A percentile compares a stretch with the other conserved stretches of the same genome.
Evolutionary conservation across 1,284 basidiomycete genomes (phyloP).

Genomic region (Athelia psychrophila): DNA sequence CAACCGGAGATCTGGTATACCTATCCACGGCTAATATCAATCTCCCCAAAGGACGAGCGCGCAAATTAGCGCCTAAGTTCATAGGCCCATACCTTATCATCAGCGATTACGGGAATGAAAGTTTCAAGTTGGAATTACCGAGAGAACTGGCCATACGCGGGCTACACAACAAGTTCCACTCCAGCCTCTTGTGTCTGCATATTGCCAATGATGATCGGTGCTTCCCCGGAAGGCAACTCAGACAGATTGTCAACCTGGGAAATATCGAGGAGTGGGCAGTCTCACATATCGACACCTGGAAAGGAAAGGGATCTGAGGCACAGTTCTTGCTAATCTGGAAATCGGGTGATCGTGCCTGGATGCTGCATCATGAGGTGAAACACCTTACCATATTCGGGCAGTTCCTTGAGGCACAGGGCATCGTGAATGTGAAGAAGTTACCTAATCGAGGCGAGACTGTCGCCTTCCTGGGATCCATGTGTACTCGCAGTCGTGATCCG

Average conservation of each 20-base stretch:
- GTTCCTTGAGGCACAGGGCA: slow-evolving; percentile 18
- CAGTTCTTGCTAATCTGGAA: slow-evolving; percentile 28
- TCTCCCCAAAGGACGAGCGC: slow-evolving; percentile 21
- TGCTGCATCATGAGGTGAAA: slow-evolving; percentile 17
- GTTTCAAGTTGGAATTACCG: slow-evolving; percentile 26
- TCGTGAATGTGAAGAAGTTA: background rate
- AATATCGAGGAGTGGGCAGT: slow-evolving; percentile 21
- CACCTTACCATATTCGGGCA: slow-evolving; percentile 17
- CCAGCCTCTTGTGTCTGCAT: slow-evolving; percentile 24
- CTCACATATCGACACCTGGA: slow-evolving; percentile 20
- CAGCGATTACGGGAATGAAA: slow-evolving; percentile 22
- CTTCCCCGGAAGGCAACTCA: slow-evolving; percentile 20
- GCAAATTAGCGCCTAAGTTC: slow-evolving; percentile 33
- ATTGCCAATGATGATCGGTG: slow-evolving; percentile 24
- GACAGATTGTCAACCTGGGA: slow-evolving; percentile 11
- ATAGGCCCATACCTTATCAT: slow-evolving; percentile 27
- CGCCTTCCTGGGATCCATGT: no score
- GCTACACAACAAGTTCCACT: slow-evolving; percentile 29
- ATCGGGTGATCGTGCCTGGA: slow-evolving; percentile 26
- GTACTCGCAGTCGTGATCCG: no score
- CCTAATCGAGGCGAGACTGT: background rate
- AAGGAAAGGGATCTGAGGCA: slow-evolving; percentile 13
- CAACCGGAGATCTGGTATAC: slow-evolving; percentile 25
- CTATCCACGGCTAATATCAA: slow-evolving; percentile 33
- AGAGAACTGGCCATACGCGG: slow-evolving; percentile 20